A percentile compares a stretch with the other conserved stretches of the same genome.
These are phyloP conservation scores for Dendrobium chrysotoxum DNA, from an alignment of 106 monocot genomes.

Conservation along the genomic window DNA sequence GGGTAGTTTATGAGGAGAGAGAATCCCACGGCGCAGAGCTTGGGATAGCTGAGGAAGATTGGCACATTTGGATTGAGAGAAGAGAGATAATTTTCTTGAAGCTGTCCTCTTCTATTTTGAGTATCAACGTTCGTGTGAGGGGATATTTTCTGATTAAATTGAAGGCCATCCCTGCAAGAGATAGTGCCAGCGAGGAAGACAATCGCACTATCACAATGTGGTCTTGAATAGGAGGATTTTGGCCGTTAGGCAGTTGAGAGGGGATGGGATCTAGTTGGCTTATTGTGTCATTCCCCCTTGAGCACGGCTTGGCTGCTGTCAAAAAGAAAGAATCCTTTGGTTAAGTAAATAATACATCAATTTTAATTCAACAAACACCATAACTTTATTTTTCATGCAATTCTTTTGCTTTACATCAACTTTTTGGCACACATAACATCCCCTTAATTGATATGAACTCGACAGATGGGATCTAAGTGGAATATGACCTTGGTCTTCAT, in stretches of 20 bases:
- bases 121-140: neutral
- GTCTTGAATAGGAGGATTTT: neutral
- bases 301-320: neutral
- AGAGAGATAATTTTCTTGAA: neutral
- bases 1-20: neutral
- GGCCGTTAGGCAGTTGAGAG: neutral
- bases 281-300: neutral
- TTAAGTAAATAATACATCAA: neutral
- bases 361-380: neutral
- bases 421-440: neutral
- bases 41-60: too few species aligned
- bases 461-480: neutral
- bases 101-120: neutral
- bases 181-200: neutral
- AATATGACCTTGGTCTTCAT: neutral
- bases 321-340: neutral
- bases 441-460: neutral
- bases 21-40: too few species aligned
- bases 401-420: neutral
- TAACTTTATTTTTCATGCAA: neutral
- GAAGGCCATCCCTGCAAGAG: neutral
- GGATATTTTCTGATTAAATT: neutral
- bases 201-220: neutral
- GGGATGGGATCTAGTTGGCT: neutral
- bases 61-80: too few species aligned